phyloP scores from a whole-genome alignment of 2,329 filamentous ascomycete species.

The Epichloe hybrida region DNA sequence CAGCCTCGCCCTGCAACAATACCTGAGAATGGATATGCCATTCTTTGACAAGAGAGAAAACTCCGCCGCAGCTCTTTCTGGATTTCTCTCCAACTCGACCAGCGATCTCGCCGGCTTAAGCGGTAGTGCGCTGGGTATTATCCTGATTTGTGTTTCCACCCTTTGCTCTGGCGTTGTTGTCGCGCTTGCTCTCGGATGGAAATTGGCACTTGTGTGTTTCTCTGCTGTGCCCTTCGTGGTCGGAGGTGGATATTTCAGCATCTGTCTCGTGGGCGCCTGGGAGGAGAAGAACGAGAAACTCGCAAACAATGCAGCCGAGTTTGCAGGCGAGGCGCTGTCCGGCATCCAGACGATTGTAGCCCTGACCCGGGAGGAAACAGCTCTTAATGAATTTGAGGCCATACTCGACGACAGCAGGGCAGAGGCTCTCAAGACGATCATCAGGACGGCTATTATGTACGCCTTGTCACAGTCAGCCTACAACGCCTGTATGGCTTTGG shows the following conservation, averaged over 20 bases:
- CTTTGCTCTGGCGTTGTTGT: slow-evolving; percentile 10
- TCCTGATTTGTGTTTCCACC: slow-evolving; percentile 6
- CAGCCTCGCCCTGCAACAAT: background rate
- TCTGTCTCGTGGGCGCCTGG: slow-evolving; percentile 15
- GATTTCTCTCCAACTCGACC: slow-evolving; percentile 17
- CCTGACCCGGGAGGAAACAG: background rate
- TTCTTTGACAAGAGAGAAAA: slow-evolving; percentile 23
- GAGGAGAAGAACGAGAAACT: slow-evolving; percentile 2
- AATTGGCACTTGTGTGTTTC: slow-evolving; percentile 29
- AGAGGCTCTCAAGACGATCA: background rate
- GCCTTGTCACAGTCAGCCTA: slow-evolving; percentile 5
- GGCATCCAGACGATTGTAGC: slow-evolving; percentile 10
- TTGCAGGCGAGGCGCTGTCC: slow-evolving; percentile 6
- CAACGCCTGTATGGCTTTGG: slow-evolving; percentile 3
- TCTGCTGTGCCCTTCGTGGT: slow-evolving; percentile 26
- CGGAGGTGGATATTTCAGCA: slow-evolving; percentile 24
- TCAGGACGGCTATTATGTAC: background rate
- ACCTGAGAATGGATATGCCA: slow-evolving; percentile 23
- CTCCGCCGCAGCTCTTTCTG: slow-evolving; percentile 19
- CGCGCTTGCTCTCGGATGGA: slow-evolving; percentile 27
- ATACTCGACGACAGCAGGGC: background rate
- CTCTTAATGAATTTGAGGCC: background rate
- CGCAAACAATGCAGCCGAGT: slow-evolving; percentile 2
- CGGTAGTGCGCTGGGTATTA: slow-evolving; percentile 22
- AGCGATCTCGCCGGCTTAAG: slow-evolving; percentile 33